Percentiles rank a stretch among this genome's conserved stretches.
These are phyloP conservation scores for Hydnomerulius pinastri DNA, from an alignment of 768 basidiomycete species.

Conservation along the genomic window DNA sequence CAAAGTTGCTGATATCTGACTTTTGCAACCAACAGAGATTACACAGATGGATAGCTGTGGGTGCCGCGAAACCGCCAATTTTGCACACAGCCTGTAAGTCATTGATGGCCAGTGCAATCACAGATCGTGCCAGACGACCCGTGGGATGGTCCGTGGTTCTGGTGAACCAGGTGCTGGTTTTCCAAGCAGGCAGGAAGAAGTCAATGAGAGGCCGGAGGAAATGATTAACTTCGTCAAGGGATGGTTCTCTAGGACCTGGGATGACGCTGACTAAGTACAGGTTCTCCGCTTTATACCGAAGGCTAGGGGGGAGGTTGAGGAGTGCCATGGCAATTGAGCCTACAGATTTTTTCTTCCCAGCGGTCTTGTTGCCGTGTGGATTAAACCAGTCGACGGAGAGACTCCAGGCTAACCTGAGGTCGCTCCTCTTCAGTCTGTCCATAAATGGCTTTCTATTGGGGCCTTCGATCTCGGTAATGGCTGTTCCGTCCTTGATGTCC, in stretches of 20 bases:
- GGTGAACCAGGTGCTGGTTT: conserved; percentile 27
- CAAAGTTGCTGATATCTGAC: conserved; percentile 19
- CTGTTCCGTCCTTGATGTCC: conserved; percentile 32
- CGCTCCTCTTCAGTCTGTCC: conserved; percentile 4
- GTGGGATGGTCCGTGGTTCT: conserved; percentile 19
- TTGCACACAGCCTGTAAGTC: neutral
- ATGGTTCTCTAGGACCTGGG: conserved; percentile 38
- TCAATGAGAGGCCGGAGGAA: conserved; percentile 35
- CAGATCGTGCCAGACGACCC: too few relatives aligned
- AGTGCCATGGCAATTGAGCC: conserved; percentile 15
- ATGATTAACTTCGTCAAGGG: conserved; percentile 33
- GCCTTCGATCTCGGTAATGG: conserved; percentile 25
- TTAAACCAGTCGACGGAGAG: conserved; percentile 33
- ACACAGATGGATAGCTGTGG: too few relatives aligned
- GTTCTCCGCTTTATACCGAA: conserved; percentile 29
- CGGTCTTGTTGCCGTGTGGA: conserved; percentile 20
- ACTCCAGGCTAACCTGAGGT: conserved; percentile 20
- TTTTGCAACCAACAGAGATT: conserved; percentile 15
- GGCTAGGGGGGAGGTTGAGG: conserved; percentile 23
- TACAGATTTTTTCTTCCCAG: conserved; percentile 13
- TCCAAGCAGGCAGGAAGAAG: too few relatives aligned
- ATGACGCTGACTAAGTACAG: conserved; percentile 39
- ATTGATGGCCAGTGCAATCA: conserved; percentile 23
- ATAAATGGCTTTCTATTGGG: conserved; percentile 28
- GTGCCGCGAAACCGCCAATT: too few relatives aligned